Percentiles rank a stretch among this genome's conserved stretches.
These are phyloP conservation scores for Didymella glomerata DNA, from an alignment of 2,329 filamentous ascomycete species.

Conservation along the genomic window DNA sequence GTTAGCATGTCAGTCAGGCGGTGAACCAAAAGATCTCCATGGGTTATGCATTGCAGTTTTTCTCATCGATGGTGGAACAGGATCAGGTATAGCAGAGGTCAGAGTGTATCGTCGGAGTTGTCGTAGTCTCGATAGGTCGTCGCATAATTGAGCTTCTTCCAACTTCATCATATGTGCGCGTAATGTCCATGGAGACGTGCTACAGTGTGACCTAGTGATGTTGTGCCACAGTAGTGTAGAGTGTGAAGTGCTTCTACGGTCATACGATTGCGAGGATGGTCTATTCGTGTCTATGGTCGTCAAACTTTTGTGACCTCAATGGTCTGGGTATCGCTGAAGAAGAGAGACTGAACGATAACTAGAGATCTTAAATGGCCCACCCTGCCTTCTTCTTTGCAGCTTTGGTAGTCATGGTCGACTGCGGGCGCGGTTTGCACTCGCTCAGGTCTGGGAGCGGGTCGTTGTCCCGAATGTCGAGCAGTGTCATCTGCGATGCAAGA, in stretches of 20 bases:
- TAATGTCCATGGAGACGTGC: not conserved
- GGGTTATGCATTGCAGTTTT: conserved; percentile 37
- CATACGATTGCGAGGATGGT: not conserved
- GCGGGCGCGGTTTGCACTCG: conserved; percentile 39
- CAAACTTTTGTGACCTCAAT: conserved; percentile 11
- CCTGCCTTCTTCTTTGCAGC: conserved; percentile 50
- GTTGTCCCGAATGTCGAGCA: conserved; percentile 49
- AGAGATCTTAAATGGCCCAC: conserved; percentile 38
- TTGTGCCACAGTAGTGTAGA: not conserved
- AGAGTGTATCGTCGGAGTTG: conserved; percentile 35
- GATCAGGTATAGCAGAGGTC: conserved; percentile 29
- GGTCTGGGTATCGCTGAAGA: conserved; percentile 31
- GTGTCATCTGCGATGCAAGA: conserved; percentile 46
- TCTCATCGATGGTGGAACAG: conserved; percentile 40
- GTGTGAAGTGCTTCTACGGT: not conserved
- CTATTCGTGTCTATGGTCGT: conserved; percentile 9
- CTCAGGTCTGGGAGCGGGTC: conserved; percentile 45
- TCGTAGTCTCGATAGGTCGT: conserved; percentile 39
- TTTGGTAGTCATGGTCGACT: conserved; percentile 44
- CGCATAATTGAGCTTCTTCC: conserved; percentile 38
- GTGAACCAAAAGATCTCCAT: conserved; percentile 33
- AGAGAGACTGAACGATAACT: conserved; percentile 1
- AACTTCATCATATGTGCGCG: not conserved
- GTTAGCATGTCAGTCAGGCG: conserved; percentile 36
- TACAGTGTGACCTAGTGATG: not conserved